Conservation (phyloP, 1,139 yeast species). For the Lodderomyces margitis region DNA sequence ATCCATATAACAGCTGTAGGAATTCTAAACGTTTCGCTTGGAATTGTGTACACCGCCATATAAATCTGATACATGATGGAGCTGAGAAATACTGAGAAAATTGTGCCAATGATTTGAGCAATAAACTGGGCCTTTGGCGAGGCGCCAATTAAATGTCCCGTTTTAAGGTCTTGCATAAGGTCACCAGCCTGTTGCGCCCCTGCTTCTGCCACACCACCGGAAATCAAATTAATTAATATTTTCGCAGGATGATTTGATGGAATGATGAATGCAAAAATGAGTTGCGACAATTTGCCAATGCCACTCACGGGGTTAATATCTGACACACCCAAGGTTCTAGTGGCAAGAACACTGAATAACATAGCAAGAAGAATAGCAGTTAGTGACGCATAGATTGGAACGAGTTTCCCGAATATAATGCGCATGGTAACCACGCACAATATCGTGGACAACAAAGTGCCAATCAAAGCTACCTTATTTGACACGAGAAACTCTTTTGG, state of each 20-base stretch:
- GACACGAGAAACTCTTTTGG: conserved; percentile 49
- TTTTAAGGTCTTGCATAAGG: conserved; percentile 92
- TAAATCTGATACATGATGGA: conserved; percentile 81
- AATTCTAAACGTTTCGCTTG: conserved; percentile 74
- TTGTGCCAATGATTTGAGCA: conserved; percentile 86
- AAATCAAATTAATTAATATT: conserved; percentile 79
- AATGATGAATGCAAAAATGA: conserved; percentile 78
- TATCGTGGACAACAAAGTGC: conserved; percentile 62
- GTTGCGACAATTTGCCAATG: conserved; percentile 89
- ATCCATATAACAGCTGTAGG: conserved; percentile 98
- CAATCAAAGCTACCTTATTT: conserved; percentile 49
- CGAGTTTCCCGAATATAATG: conserved; percentile 62
- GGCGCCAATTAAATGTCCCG: conserved; percentile 90
- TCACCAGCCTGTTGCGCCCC: conserved; percentile 99
- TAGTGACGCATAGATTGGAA: conserved; percentile 69
- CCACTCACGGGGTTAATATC: conserved; percentile 97
- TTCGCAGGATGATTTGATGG: conserved; percentile 77
- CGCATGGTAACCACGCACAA: conserved; percentile 66
- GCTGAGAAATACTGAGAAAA: conserved; percentile 77
- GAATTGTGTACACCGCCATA: conserved; percentile 78
- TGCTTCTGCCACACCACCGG: conserved; percentile 97
- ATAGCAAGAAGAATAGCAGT: conserved; percentile 74
- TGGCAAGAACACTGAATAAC: conserved; percentile 79
- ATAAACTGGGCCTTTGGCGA: conserved; percentile 88
- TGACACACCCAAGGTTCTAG: conserved; percentile 93